phyloP scores from a whole-genome alignment of 2,329 filamentous ascomycete genomes.

The Aureobasidium melanogenum region DNA sequence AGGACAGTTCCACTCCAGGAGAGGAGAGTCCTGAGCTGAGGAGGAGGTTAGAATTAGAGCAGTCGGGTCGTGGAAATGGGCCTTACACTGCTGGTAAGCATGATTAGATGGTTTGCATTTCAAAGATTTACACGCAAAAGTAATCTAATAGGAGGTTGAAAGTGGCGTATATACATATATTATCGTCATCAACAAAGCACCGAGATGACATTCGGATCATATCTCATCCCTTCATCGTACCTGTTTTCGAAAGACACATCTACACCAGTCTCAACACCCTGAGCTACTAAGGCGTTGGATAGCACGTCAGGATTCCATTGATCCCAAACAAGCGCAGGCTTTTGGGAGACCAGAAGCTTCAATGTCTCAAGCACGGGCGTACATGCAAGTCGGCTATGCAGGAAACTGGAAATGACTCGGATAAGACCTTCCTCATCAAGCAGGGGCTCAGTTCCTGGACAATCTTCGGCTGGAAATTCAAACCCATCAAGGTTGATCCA shows the following conservation, averaged over 20 bases:
- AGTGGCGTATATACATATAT: not conserved
- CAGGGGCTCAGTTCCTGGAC: not conserved
- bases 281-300: not conserved
- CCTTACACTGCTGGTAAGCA: not conserved
- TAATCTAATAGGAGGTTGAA: not conserved
- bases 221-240: not conserved
- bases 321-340: not conserved
- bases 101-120: not conserved
- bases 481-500: constrained; percentile 2
- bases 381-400: not conserved
- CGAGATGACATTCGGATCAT: too few species aligned
- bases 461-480: not conserved
- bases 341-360: not conserved
- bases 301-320: not conserved
- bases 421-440: not conserved
- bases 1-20: constrained; percentile 29
- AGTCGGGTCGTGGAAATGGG: not conserved
- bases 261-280: not conserved
- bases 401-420: not conserved
- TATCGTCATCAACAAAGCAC: too few species aligned
- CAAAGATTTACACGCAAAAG: too few species aligned
- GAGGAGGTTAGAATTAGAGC: not conserved
- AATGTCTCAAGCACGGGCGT: not conserved
- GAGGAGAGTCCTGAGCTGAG: constrained; percentile 33
- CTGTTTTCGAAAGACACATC: not conserved